Conservation (phyloP, 352 stramenopile species). For the Phytophthora pseudosyringae region DNA sequence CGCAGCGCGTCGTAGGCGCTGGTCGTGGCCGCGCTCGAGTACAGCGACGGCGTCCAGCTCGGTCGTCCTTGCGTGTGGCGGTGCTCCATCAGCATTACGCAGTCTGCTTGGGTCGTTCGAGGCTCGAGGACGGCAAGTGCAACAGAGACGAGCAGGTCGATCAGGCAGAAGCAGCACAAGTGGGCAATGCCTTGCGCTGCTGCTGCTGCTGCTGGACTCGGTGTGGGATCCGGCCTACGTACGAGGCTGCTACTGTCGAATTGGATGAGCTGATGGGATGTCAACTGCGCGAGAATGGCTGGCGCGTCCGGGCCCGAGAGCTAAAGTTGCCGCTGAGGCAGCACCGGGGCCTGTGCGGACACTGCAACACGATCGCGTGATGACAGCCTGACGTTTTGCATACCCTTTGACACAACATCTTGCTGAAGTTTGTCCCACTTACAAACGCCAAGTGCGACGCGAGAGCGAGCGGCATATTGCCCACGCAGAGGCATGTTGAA, state of each 20-base stretch:
- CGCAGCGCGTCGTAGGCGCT: slow-evolving; percentile 29
- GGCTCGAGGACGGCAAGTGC: slow-evolving; percentile 21
- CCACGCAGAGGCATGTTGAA: slow-evolving; percentile 16
- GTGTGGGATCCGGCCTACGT: slow-evolving; percentile 9
- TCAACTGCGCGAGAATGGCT: slow-evolving; percentile 39
- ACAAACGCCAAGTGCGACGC: neutral
- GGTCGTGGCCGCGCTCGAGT: slow-evolving; percentile 14
- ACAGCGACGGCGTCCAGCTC: slow-evolving; percentile 34
- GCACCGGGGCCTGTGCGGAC: slow-evolving; percentile 1
- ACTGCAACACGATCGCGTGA: slow-evolving; percentile 28
- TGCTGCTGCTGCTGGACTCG: slow-evolving; percentile 7
- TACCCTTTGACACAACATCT: neutral
- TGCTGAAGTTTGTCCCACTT: slow-evolving; percentile 6
- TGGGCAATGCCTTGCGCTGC: neutral
- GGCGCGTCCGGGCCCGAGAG: slow-evolving; percentile 10
- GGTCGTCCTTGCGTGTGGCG: slow-evolving; percentile 32
- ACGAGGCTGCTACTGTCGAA: slow-evolving; percentile 40
- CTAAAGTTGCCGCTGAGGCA: slow-evolving; percentile 29
- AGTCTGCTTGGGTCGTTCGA: slow-evolving; percentile 4
- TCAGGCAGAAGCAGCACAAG: slow-evolving; percentile 9
- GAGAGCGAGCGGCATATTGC: slow-evolving; percentile 12
- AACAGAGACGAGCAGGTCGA: slow-evolving; percentile 12
- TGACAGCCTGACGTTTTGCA: slow-evolving; percentile 10
- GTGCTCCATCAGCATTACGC: slow-evolving; percentile 38
- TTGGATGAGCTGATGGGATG: slow-evolving; percentile 47